Percentiles rank a stretch among this genome's conserved stretches.
Evolutionary conservation across 306 rosid species (phyloP).

Genomic region (Albizia julibrissin): DNA sequence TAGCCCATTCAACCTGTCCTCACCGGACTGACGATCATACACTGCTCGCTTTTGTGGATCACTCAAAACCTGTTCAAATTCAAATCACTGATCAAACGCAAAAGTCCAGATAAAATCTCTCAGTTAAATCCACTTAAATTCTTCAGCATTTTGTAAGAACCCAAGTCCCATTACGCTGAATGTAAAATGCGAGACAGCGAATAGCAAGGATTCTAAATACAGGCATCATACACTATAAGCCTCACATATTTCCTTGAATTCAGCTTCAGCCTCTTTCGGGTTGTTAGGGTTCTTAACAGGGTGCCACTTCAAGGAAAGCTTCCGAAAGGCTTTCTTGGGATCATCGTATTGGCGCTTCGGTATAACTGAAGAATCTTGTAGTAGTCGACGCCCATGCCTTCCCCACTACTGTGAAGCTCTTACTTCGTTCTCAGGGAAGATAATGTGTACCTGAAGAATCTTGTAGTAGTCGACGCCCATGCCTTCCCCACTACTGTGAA

Average conservation of each 20-base stretch:
- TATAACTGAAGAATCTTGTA: too few species aligned
- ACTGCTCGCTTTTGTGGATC: slow-evolving; percentile 89
- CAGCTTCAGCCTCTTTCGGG: slow-evolving; percentile 73
- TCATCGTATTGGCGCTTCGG: too few species aligned
- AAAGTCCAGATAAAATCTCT: background rate
- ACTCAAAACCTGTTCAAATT: slow-evolving; percentile 68
- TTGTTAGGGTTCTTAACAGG: too few species aligned
- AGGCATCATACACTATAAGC: slow-evolving; percentile 74
- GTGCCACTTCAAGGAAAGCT: too few species aligned
- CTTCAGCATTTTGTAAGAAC: background rate
- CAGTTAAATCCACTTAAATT: background rate
- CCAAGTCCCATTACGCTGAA: background rate
- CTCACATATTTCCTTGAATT: slow-evolving; percentile 90
- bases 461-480: too few species aligned
- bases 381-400: too few species aligned
- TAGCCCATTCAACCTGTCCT: too few species aligned
- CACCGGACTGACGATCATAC: slow-evolving; percentile 48
- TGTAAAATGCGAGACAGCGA: background rate
- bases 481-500: too few species aligned
- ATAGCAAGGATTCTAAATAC: background rate
- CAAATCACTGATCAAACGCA: slow-evolving; percentile 16
- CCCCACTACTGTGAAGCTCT: too few species aligned
- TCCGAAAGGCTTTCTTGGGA: too few species aligned
- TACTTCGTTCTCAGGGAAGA: too few species aligned
- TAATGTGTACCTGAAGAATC: too few species aligned